Conservation (phyloP, 148 eudicot genomes). For the Bassia scoparia region DNA sequence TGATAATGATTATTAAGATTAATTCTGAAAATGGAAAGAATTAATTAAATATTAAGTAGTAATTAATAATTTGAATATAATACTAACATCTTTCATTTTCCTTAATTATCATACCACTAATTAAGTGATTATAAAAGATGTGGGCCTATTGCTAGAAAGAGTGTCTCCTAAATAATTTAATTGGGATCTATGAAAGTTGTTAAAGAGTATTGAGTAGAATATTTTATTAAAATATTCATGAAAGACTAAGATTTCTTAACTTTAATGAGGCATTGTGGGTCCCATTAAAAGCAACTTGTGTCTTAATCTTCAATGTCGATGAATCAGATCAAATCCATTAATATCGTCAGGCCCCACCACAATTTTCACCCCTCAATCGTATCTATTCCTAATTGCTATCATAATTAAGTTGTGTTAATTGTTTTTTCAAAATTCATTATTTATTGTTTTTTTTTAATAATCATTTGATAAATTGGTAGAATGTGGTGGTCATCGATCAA, state of each 20-base stretch:
- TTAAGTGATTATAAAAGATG: background rate
- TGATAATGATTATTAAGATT: background rate
- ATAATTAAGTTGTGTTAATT: too few species aligned
- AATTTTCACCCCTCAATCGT: background rate
- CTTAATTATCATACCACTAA: background rate
- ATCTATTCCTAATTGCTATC: background rate
- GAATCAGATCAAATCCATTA: constrained; percentile 3
- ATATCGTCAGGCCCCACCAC: background rate
- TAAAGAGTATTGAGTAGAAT: background rate
- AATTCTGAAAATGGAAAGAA: constrained; percentile 10
- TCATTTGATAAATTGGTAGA: too few species aligned
- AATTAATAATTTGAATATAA: background rate
- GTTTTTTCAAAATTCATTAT: too few species aligned
- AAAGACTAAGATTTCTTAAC: constrained; percentile 2
- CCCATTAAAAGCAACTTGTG: constrained; percentile 10
- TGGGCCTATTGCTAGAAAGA: background rate
- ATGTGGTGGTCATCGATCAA: too few species aligned
- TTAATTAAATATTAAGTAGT: background rate
- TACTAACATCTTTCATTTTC: too few species aligned
- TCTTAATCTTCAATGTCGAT: constrained; percentile 13
- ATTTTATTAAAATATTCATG: background rate
- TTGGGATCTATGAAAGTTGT: constrained; percentile 1
- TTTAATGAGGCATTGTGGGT: constrained; percentile 5
- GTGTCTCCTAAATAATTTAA: constrained; percentile 17
- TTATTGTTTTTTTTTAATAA: too few species aligned